Conservation (phyloP, 257 asterid genomes). For the Solanum raphanifolium region DNA sequence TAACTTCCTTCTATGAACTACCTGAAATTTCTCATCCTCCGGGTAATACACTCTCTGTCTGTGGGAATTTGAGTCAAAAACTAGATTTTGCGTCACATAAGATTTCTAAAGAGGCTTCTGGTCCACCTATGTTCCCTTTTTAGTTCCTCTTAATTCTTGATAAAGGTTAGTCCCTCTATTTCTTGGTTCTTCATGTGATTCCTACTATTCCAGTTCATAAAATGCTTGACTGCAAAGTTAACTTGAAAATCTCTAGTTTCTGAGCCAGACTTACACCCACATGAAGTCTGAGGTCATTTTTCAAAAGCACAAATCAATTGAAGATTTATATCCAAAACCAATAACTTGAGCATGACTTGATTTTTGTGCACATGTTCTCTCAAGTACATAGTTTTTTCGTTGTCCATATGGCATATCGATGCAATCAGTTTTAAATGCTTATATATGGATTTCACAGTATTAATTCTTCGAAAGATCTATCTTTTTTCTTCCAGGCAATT, state of each 20-base stretch:
- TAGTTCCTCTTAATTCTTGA: background rate
- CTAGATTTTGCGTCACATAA: background rate
- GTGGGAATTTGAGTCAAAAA: background rate
- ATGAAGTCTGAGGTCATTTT: background rate
- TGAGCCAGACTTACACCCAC: background rate
- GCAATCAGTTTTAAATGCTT: background rate
- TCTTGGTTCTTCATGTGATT: background rate
- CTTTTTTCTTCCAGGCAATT: constrained; percentile 60
- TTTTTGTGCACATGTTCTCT: background rate
- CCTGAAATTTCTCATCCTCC: background rate
- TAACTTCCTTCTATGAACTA: background rate
- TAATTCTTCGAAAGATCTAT: background rate
- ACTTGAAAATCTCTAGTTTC: background rate
- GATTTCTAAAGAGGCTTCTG: background rate
- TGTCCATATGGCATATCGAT: background rate
- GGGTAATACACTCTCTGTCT: background rate
- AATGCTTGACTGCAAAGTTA: background rate
- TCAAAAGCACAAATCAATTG: background rate
- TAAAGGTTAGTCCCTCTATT: background rate
- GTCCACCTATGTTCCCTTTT: background rate
- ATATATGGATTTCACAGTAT: background rate
- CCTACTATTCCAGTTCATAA: background rate
- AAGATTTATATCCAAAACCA: background rate
- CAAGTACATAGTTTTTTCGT: background rate
- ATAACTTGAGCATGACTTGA: background rate